These are phyloP conservation scores for Tylopilus plumbeoviolaceoides DNA, from an alignment of 768 basidiomycete species.

Conservation along the genomic window DNA sequence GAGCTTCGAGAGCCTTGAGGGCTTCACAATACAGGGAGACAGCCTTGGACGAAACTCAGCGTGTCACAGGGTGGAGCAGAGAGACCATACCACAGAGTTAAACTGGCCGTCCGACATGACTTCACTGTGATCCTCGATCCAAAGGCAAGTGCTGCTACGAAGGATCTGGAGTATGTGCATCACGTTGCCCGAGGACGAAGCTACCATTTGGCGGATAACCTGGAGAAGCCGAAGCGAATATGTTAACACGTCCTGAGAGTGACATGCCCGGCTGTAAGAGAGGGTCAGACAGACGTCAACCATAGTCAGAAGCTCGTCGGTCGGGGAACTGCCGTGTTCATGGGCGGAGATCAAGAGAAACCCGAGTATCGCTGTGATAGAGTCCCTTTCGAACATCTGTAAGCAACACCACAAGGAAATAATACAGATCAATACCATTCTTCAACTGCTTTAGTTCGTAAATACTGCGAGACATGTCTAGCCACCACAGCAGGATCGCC, in stretches of 20 bases:
- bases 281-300: slow-evolving; percentile 30
- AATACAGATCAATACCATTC: slow-evolving; percentile 18
- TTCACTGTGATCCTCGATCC: slow-evolving; percentile 48
- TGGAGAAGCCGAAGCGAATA: slow-evolving; percentile 37
- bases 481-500: slow-evolving; percentile 8
- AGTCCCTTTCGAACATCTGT: slow-evolving; percentile 19
- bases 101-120: slow-evolving; percentile 43
- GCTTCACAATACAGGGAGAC: slow-evolving; percentile 42
- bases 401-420: neutral
- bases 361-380: slow-evolving; percentile 15
- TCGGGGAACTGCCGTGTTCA: slow-evolving; percentile 8
- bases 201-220: slow-evolving; percentile 32
- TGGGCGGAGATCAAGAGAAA: slow-evolving; percentile 12
- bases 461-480: slow-evolving; percentile 7
- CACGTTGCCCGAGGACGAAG: slow-evolving; percentile 24
- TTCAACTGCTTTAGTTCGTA: slow-evolving; percentile 14
- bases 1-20: slow-evolving; percentile 36
- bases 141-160: slow-evolving; percentile 39
- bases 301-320: slow-evolving; percentile 23
- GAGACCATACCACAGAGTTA: slow-evolving; percentile 41
- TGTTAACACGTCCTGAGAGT: slow-evolving; percentile 22
- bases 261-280: slow-evolving; percentile 31
- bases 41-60: slow-evolving; percentile 16
- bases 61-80: neutral
- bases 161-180: slow-evolving; percentile 35